These are phyloP conservation scores for Talaromyces funiculosus DNA, from an alignment of 2,329 filamentous ascomycete genomes.

Conservation along the genomic window DNA sequence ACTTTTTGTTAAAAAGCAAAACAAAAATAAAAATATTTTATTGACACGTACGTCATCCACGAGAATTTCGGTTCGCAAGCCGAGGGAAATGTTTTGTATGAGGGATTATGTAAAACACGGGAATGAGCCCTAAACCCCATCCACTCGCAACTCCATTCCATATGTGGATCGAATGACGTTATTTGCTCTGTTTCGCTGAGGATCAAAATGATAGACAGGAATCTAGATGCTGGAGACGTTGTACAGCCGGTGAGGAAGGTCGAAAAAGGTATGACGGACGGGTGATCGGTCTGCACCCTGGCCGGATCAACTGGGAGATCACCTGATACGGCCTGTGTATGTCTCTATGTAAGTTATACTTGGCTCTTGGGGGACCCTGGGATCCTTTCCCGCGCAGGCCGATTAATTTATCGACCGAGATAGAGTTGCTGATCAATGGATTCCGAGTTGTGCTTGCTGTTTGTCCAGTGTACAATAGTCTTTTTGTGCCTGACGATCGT, in stretches of 20 bases:
- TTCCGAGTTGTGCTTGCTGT: neutral
- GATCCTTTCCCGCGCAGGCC: neutral
- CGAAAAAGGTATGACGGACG: neutral
- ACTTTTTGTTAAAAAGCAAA: neutral
- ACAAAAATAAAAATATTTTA: neutral
- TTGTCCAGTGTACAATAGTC: neutral
- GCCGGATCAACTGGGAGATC: neutral
- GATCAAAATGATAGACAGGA: no score
- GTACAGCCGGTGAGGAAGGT: neutral
- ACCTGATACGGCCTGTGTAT: neutral
- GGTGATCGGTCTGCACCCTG: neutral
- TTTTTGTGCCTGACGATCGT: slow-evolving; percentile 14
- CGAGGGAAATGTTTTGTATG: neutral
- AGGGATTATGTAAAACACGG: neutral
- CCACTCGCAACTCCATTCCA: neutral
- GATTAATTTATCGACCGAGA: neutral
- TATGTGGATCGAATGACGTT: slow-evolving; percentile 4
- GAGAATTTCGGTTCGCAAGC: neutral
- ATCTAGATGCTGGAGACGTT: slow-evolving; percentile 1
- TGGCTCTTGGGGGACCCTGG: neutral
- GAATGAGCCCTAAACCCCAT: neutral
- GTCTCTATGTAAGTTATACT: neutral
- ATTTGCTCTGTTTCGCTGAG: neutral
- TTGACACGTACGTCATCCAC: neutral
- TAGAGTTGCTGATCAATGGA: neutral